Evolutionary conservation across 257 asterid genomes (phyloP), one percentile per base, ranked within the genome.

Genomic region (Nicotiana sylvestris): DNA sequence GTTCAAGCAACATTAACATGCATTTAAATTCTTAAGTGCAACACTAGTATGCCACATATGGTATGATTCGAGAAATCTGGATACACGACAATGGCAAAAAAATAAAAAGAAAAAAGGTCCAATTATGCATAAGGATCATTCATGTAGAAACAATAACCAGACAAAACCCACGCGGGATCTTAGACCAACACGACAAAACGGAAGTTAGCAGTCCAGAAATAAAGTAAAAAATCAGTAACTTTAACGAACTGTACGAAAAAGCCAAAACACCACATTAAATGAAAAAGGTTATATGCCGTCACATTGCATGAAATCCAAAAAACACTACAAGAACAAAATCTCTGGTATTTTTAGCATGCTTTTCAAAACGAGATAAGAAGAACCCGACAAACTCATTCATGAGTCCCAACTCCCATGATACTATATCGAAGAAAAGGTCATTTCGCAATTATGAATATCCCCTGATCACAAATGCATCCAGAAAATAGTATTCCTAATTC

Each of bases 111-210:
- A 29, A 74, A 27, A 29, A 51, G 29, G 80, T 49, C 64, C 64
- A 76, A 16, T 51, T 51, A 27, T 51, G 43, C 64, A 51, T 76
- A 29, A 51, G 27, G 80, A 76, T 51, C 64, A 53, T 76, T 51
- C 46, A 51, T 76, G 30, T 25, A 27, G 64, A 55, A 76, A 76
- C 80, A 76, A 27, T 18, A 76, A 76, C 46, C 46, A 51, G 80
- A 76, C 64, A 76, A 76, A 29, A 51, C 46, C 30, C 62, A 29
- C 61, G 64, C 10, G 1, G 46, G 17, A 51, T 27, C 25, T 51
- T 76, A 76, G 80, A 17, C 64, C 61, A 51, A 76, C 64, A 76
- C 43, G 64, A 76, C 80, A 76, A 76, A 76, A 29, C 9, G 29
- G 46, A 27, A 51, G 60, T 46, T 6, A 72, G 78, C 51, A 72